Base-by-base conservation (phyloP, 495 filamentous ascomycete species). In the Pseudomonodictys pantanalensis region DNA sequence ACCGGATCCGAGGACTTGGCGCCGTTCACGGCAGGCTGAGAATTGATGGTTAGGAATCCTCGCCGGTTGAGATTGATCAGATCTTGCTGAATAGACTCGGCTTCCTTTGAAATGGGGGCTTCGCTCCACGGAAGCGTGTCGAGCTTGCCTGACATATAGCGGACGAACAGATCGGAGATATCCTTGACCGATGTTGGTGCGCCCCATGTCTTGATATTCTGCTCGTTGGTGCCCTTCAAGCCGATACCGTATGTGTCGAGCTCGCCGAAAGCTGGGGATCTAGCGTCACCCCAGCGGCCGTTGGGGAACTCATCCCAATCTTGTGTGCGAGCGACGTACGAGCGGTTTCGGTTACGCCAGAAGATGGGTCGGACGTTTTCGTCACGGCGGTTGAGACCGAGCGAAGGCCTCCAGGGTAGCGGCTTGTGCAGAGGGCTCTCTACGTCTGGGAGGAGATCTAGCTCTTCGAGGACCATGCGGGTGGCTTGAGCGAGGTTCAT, bases 231-330 rank as follows among this genome's bases (percentile, higher is more conserved):
- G n/a, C 95, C 95, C 58, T 92, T 95, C 59, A 99, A 76, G 44
- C 92, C 91, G 62, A 97, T 88, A 17, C 92, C 93, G 69, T 99
- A 99, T 26, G 89, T 83, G 75, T 99, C 95, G 35, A 99, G 80
- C 74, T 97, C 91, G 68, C 95, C 95, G 63, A 97, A 99, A 20
- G 95, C 95, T 57, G 95, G 95, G 26, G 95, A 97, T 51, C 95
- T 83, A 30, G 92, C 90, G 73, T 99, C 95, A 72, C 95, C 95
- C 95, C 95, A 99, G 72, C 95, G 88, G 32, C 95, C 95, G 77
- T 99, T 99, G 42, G 95, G 95, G 67, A 96, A 99, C 69, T 99
- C 95, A 65, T 99, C 95, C 95, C 95, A 99, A 63, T 96, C 92
- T 69, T 97, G 91, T 3, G 95, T 99, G 49, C 95, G 89, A 32